Evolutionary conservation across 2,329 filamentous ascomycete species (phyloP).

Genomic region (Exophiala aquamarina): DNA sequence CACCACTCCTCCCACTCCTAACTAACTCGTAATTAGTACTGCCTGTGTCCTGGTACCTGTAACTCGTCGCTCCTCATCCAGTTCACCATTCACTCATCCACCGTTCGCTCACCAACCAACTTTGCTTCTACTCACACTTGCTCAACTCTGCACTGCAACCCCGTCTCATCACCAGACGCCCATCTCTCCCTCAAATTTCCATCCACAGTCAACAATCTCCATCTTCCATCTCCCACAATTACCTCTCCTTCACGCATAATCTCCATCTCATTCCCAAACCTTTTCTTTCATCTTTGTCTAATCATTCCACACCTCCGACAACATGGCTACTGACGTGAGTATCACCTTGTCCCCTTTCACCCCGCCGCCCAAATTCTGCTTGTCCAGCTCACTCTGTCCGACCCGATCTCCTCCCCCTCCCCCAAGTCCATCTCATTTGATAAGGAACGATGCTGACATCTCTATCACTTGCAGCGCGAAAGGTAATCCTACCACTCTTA

Average conservation of each 20-base stretch:
- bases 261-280: conserved; percentile 16
- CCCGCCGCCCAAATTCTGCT: conserved; percentile 8
- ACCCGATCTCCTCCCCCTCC: no score
- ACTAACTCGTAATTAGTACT: no score
- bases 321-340: conserved; percentile 66
- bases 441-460: conserved; percentile 40
- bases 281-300: conserved; percentile 45
- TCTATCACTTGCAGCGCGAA: conserved; percentile 59
- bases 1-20: no score
- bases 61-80: no score
- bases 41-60: no score
- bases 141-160: neutral
- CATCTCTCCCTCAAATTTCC: conserved; percentile 5
- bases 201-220: conserved; percentile 8
- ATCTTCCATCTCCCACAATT: conserved; percentile 20
- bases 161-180: conserved; percentile 5
- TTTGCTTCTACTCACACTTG: neutral
- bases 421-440: conserved; percentile 33
- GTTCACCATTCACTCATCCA: neutral
- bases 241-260: conserved; percentile 16
- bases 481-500: conserved; percentile 52
- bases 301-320: conserved; percentile 33
- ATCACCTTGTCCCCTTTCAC: conserved; percentile 4
- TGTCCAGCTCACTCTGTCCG: conserved; percentile 36
- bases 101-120: no score